Evolutionary conservation across 345 rosid species (phyloP).

Genomic region (Litchi chinensis): DNA sequence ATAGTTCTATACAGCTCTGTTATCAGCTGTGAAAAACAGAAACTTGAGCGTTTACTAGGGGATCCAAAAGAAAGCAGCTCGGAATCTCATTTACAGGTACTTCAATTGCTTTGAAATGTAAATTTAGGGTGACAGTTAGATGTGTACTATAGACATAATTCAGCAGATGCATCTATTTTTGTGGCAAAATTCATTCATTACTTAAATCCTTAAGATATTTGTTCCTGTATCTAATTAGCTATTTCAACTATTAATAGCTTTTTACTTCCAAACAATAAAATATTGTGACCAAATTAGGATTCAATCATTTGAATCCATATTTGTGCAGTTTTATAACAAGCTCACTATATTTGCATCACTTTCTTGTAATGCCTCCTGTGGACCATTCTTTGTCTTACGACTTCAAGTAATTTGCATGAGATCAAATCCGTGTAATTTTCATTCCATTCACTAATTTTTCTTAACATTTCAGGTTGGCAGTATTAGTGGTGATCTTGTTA

Average conservation of each 20-base stretch:
- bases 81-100: constrained; percentile 49
- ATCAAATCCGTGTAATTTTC: constrained; percentile 12
- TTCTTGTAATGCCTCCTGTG: not conserved
- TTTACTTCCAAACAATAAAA: not conserved
- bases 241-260: not conserved
- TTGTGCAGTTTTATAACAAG: not conserved
- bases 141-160: not conserved
- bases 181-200: not conserved
- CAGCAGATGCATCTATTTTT: not conserved
- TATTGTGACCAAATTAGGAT: not conserved
- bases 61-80: constrained; percentile 25
- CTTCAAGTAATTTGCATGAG: not conserved
- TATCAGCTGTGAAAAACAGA: constrained; percentile 39
- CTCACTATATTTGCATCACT: not conserved
- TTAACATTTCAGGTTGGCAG: constrained; percentile 37
- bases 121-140: constrained; percentile 8
- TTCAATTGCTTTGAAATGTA: constrained; percentile 14
- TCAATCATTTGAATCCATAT: not conserved
- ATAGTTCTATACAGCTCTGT: constrained; percentile 54
- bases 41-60: constrained; percentile 30
- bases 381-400: constrained; percentile 8
- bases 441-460: not conserved
- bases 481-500: constrained; percentile 29
- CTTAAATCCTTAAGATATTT: not conserved
- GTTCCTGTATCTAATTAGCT: not conserved